phyloP scores from a whole-genome alignment of 1,139 yeast genomes.

The Zygosaccharomyces pseudobailii region DNA sequence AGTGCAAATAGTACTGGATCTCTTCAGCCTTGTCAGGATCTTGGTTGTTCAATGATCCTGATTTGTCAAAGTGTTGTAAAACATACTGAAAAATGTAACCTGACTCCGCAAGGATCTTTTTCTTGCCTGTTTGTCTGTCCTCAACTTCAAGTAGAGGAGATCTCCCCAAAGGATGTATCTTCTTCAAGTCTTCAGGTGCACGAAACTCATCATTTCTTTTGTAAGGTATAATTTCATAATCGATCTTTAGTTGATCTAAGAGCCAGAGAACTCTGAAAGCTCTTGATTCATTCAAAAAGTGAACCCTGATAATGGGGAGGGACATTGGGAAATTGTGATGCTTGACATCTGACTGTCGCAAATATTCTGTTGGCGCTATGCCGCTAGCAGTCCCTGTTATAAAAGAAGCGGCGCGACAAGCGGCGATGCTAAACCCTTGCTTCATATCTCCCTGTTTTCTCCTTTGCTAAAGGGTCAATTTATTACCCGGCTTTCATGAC shows the following conservation, averaged over 20 bases:
- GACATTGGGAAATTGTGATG: conserved; percentile 8
- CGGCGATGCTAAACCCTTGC: not conserved
- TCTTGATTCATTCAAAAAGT: conserved; percentile 50
- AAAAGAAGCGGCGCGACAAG: not conserved
- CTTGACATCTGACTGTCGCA: too few relatives aligned
- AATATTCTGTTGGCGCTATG: too few relatives aligned
- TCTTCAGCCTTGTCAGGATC: conserved; percentile 37
- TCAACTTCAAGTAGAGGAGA: conserved; percentile 52
- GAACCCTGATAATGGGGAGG: conserved; percentile 24
- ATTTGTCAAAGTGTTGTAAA: conserved; percentile 40
- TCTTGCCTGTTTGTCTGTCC: conserved; percentile 36
- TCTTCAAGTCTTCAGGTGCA: conserved; percentile 42
- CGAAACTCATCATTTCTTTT: conserved; percentile 41
- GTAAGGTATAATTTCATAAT: conserved; percentile 49
- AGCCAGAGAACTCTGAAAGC: conserved; percentile 53
- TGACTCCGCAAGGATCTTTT: conserved; percentile 41
- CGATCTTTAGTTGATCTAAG: conserved; percentile 47
- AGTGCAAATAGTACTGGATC: conserved; percentile 51
- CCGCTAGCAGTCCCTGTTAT: not conserved
- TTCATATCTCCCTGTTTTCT: not conserved
- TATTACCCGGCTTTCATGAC: too few relatives aligned
- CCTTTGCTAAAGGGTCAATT: not conserved
- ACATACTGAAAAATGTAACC: conserved; percentile 47
- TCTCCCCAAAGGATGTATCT: conserved; percentile 55
- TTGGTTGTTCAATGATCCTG: conserved; percentile 32